Evolutionary conservation across 2,329 filamentous ascomycete genomes (phyloP), one percentile per base, ranked within the genome.

Genomic region (Pseudogymnoascus sp.): DNA sequence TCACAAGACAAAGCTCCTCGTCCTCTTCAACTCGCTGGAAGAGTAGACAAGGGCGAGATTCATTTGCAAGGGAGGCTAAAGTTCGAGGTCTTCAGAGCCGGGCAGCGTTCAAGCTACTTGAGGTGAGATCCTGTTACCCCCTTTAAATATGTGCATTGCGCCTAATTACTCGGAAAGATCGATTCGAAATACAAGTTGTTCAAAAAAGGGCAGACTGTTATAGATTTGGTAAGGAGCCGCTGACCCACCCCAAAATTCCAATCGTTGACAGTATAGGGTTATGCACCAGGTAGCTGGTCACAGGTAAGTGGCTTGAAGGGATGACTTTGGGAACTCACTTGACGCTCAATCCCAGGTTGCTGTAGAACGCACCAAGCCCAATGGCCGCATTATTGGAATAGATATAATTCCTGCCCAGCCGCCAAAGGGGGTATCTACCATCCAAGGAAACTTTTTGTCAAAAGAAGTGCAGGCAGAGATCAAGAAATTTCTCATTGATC

Each of bases 341-440:
- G 11, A 40, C 65, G 67, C 47, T n/a, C 56, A 42, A 26, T 64
- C 61, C 40, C 71, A 96, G 86, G 91, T 97, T 37, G 95, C 95
- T 16, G 79, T 89, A 35, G 88, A 91, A 65, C 83, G 86, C 61
- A 96, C 91, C 4, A 81, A 83, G 65, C 93, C 93, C 0, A 77
- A 83, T 53, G 92, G 93, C 7, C 85, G 88, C 47, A 87, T 99
- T 11, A 80, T 99, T 29, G 96, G 95, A 10, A 93, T 99, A 70
- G 95, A 99, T 74, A 83, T 99, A 61, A 91, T 99, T 67, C 95
- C 95, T 4, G 91, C 92, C 0, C 89, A 93, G 73, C 93, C 96
- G 4, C 95, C 95, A 0, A 86, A 84, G 71, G 95, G 95, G 21
- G 92, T 96, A n/a, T 93, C 90, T 29, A 91, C 91, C 1, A 92